Conservation (phyloP, 2,329 filamentous ascomycete species). For the Rugonectria rugulosa region DNA sequence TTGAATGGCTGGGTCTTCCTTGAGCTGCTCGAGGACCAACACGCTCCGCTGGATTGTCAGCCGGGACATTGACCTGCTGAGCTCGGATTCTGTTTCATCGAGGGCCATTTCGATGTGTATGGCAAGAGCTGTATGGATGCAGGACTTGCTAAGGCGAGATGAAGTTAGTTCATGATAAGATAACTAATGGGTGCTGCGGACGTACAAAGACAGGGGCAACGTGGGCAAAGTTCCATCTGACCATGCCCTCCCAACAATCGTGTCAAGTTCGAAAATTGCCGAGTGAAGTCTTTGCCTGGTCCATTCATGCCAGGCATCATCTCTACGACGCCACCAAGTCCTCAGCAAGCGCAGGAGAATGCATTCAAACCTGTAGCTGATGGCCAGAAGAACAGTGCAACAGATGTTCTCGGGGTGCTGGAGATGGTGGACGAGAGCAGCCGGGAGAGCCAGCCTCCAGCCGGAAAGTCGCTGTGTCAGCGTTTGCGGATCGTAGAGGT, state of each 20-base stretch:
- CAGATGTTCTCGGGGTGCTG: conserved; percentile 7
- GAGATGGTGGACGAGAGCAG: neutral
- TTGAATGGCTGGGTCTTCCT: conserved; percentile 4
- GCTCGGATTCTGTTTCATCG: conserved; percentile 9
- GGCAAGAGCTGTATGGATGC: conserved; percentile 14
- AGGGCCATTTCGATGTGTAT: conserved; percentile 14
- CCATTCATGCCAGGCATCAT: conserved; percentile 8
- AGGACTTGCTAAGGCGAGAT: conserved; percentile 5
- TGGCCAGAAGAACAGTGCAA: conserved; percentile 9
- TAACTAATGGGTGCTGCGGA: neutral
- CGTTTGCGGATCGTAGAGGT: conserved; percentile 3
- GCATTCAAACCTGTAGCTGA: conserved; percentile 18
- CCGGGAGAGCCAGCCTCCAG: conserved; percentile 8
- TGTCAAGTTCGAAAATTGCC: conserved; percentile 19
- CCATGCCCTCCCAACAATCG: conserved; percentile 9
- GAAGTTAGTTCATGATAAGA: neutral
- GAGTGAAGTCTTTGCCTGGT: conserved; percentile 1
- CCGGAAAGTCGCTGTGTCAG: neutral
- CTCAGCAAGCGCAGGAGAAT: conserved; percentile 9
- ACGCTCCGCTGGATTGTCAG: conserved; percentile 6
- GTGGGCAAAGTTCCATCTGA: neutral
- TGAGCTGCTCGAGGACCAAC: conserved; percentile 1
- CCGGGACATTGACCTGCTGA: conserved; percentile 4
- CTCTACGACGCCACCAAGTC: conserved; percentile 8
- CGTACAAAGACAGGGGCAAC: conserved; percentile 13